Base-by-base conservation (phyloP, 2,329 filamentous ascomycete species). In the Calonectria fujianensis region DNA sequence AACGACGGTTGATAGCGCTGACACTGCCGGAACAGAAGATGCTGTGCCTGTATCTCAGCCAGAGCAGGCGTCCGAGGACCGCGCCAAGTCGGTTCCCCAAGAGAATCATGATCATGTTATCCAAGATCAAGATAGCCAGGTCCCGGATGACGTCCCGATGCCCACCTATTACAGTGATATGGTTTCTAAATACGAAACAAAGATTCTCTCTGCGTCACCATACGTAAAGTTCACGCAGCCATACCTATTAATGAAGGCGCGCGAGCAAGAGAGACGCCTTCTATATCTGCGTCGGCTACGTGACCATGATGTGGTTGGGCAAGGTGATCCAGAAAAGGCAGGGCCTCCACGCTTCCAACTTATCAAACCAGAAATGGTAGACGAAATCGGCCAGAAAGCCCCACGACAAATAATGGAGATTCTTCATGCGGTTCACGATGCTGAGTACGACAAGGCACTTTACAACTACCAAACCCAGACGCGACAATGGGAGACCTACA, bases 141-240 rank as follows among this genome's bases (percentile, higher is more conserved):
- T 95, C 6, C 93, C 93, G 5, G 94, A 96, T 79, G 94, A 96
- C 82, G 89, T 95, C 51, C 94, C 95, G 1, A 94, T 95, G 88
- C 95, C 96, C 4, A 97, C 95, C 0, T 98, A 96, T 82, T 98
- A 98, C 83, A 96, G 96, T 82, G 95, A 98, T 82, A 95, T 98
- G 90, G 96, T 98, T 48, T 93, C 95, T 72, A 96, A 98, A 80
- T 96, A 98, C 81, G 93, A 97, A 81, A 98, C 96, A 8, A 97
- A 96, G 82, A 94, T 99, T 57, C 87, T 99, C 8, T 99, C 97
- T 1, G 95, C 96, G 1, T 99, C 97, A 0, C 97, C 97, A 0
- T 98, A 98, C 82, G 97, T 99, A 77, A 96, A 95, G 81, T 99
- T 98, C 82, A 94, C 94, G 77, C 95, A 97, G 82, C 97, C 97